phyloP scores from a whole-genome alignment of 2,329 filamentous ascomycete genomes.

The Plectosphaerella sp. region DNA sequence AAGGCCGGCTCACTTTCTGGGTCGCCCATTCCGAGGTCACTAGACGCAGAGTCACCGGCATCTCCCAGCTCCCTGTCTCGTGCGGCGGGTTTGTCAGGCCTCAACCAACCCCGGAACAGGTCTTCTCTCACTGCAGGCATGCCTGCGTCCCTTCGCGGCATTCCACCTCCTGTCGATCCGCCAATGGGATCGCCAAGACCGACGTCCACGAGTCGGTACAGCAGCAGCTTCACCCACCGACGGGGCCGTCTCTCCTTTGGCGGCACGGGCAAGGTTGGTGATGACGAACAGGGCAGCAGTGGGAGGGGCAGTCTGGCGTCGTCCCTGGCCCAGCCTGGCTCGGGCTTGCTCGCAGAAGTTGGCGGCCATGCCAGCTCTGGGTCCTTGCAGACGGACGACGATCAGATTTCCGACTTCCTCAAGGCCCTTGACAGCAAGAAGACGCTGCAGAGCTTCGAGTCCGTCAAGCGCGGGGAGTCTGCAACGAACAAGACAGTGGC shows the following conservation, averaged over 20 bases:
- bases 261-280: conserved; percentile 59
- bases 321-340: conserved; percentile 68
- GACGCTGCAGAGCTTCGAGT: conserved; percentile 76
- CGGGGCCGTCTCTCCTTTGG: conserved; percentile 73
- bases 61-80: conserved; percentile 50
- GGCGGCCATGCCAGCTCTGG: conserved; percentile 63
- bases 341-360: conserved; percentile 70
- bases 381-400: conserved; percentile 71
- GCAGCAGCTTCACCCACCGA: conserved; percentile 89
- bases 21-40: conserved; percentile 59
- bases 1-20: conserved; percentile 94
- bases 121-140: conserved; percentile 72
- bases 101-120: conserved; percentile 61
- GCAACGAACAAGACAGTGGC: conserved; percentile 72
- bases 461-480: conserved; percentile 61
- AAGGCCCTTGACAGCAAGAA: conserved; percentile 85
- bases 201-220: conserved; percentile 75
- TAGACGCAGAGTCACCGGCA: conserved; percentile 46
- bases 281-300: conserved; percentile 75
- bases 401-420: conserved; percentile 90
- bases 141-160: conserved; percentile 66
- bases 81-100: conserved; percentile 39
- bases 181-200: conserved; percentile 76
- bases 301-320: conserved; percentile 73
- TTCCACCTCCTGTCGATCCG: conserved; percentile 57